These are phyloP conservation scores for Talaromyces ruber DNA, from an alignment of 495 filamentous ascomycete genomes.

Conservation along the genomic window DNA sequence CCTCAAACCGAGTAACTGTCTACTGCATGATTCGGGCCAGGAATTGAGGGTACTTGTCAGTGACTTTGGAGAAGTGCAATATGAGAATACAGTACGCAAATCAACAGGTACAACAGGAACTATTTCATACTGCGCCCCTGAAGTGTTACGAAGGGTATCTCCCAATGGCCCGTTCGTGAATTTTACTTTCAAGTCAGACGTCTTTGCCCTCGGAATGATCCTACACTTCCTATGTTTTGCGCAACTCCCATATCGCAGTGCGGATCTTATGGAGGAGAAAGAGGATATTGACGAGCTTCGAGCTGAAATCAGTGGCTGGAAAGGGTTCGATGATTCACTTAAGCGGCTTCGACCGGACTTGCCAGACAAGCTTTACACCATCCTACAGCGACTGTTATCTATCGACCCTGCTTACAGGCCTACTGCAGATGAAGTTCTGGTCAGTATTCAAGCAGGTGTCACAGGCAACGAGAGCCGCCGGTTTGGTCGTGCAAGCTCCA, in stretches of 20 bases:
- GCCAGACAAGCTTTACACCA: slow-evolving; percentile 76
- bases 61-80: slow-evolving; percentile 94
- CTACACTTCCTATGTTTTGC: slow-evolving; percentile 96
- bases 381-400: slow-evolving; percentile 71
- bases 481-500: slow-evolving; percentile 34
- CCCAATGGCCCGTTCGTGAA: slow-evolving; percentile 70
- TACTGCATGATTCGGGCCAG: slow-evolving; percentile 67
- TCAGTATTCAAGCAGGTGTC: slow-evolving; percentile 65
- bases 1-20: slow-evolving; percentile 90
- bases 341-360: slow-evolving; percentile 67
- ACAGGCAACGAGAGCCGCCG: slow-evolving; percentile 47
- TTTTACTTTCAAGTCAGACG: slow-evolving; percentile 91
- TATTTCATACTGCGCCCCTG: slow-evolving; percentile 94
- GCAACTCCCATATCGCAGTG: slow-evolving; percentile 73
- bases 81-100: slow-evolving; percentile 65
- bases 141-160: slow-evolving; percentile 66
- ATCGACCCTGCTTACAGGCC: slow-evolving; percentile 71
- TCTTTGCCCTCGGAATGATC: slow-evolving; percentile 97
- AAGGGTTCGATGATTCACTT: slow-evolving; percentile 68
- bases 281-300: slow-evolving; percentile 88
- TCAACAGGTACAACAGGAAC: slow-evolving; percentile 94
- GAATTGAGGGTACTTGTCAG: slow-evolving; percentile 78
- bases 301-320: slow-evolving; percentile 79
- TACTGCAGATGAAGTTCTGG: slow-evolving; percentile 79
- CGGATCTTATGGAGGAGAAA: slow-evolving; percentile 75